Evolutionary conservation across 2,329 filamentous ascomycete genomes (phyloP).

Genomic region (Clarireedia paspali): DNA sequence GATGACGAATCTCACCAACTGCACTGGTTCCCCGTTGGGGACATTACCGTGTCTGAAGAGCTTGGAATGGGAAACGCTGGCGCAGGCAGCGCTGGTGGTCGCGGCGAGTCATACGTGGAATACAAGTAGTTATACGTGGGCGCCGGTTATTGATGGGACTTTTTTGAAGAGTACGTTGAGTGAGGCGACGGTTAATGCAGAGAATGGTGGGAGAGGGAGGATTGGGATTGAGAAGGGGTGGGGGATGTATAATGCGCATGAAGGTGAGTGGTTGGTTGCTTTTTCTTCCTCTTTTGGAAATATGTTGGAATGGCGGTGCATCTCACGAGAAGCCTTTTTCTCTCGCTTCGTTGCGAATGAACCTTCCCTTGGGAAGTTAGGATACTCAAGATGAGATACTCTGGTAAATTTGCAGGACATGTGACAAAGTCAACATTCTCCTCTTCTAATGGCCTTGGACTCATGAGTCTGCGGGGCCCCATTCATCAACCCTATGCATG

Average conservation of each 20-base stretch:
- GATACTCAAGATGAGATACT: too few species aligned
- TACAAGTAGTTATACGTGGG: conserved; percentile 51
- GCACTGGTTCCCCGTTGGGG: conserved; percentile 29
- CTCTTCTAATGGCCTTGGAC: too few species aligned
- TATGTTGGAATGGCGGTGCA: background rate
- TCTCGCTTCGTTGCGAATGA: background rate
- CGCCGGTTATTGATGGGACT: conserved; percentile 48
- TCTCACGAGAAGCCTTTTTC: background rate
- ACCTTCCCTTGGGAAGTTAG: too few species aligned
- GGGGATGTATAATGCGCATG: conserved; percentile 54
- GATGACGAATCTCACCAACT: conserved; percentile 37
- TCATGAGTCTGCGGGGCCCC: too few species aligned
- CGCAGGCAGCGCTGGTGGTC: conserved; percentile 43
- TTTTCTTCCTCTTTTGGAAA: background rate
- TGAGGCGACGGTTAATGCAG: conserved; percentile 29
- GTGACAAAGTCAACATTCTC: too few species aligned
- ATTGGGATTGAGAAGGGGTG: conserved; percentile 41
- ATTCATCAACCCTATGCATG: too few species aligned
- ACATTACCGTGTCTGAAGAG: conserved; percentile 47
- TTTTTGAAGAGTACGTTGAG: conserved; percentile 44
- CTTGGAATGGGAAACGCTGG: conserved; percentile 43
- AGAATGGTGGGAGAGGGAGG: conserved; percentile 15
- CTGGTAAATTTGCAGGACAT: too few species aligned
- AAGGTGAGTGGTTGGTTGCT: conserved; percentile 26
- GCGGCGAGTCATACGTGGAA: conserved; percentile 43